Evolutionary conservation across 2,329 filamentous ascomycete species (phyloP).

Genomic region (Exophiala bonariae): DNA sequence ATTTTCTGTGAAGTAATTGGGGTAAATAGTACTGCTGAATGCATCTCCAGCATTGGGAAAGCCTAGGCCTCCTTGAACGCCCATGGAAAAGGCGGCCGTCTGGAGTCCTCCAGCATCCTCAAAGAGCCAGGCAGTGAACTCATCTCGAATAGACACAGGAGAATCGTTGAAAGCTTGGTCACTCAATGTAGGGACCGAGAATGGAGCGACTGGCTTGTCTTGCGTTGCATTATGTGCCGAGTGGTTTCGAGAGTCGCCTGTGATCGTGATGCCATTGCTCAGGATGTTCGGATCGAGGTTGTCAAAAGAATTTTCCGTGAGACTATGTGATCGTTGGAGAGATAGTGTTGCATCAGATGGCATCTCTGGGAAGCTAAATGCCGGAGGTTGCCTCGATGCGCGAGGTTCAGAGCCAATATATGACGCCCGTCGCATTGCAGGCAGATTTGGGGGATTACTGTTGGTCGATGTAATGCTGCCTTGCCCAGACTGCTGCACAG

Average conservation of each 20-base stretch:
- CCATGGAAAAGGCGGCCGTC: conserved; percentile 49
- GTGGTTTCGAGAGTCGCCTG: conserved; percentile 2
- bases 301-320: conserved; percentile 29
- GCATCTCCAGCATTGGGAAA: conserved; percentile 49
- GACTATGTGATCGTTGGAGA: conserved; percentile 25
- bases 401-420: conserved; percentile 3
- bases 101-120: conserved; percentile 61
- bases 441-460: conserved; percentile 18
- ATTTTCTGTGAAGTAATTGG: conserved; percentile 36
- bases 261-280: conserved; percentile 20
- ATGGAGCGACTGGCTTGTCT: conserved; percentile 50
- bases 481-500: conserved; percentile 7
- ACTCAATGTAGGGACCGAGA: conserved; percentile 43
- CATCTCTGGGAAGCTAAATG: conserved; percentile 16
- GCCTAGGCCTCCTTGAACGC: conserved; percentile 39
- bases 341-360: conserved; percentile 7
- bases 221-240: conserved; percentile 32
- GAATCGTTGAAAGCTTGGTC: conserved; percentile 22
- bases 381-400: background rate
- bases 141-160: conserved; percentile 78
- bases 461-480: conserved; percentile 28
- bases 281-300: conserved; percentile 29
- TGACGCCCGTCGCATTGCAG: background rate
- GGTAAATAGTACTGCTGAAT: conserved; percentile 35
- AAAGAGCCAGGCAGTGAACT: conserved; percentile 83